Evolutionary conservation across 441 rosid species (phyloP).

Genomic region (Rhodomyrtus psidioides): DNA sequence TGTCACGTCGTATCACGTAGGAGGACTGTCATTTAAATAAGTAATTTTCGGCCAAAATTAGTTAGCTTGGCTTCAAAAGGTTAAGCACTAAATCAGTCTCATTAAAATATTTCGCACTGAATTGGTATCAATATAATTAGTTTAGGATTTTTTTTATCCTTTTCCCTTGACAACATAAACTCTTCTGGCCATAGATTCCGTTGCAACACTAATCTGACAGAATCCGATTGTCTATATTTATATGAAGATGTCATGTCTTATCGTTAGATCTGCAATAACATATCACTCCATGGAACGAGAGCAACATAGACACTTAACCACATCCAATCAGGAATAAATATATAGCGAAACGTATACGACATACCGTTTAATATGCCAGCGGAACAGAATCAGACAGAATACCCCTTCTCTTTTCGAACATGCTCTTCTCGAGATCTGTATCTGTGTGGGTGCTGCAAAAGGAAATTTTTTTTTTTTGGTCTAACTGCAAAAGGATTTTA

Average conservation of each 20-base stretch:
- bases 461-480: too few relatives aligned
- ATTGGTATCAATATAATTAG: too few relatives aligned
- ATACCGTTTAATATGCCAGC: neutral
- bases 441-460: neutral
- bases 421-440: neutral
- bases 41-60: too few relatives aligned
- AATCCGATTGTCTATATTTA: neutral
- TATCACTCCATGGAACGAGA: neutral
- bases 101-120: too few relatives aligned
- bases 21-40: too few relatives aligned
- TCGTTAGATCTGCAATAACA: neutral
- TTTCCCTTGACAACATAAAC: too few relatives aligned
- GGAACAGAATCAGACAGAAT: neutral
- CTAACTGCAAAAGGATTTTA: neutral
- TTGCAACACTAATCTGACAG: neutral
- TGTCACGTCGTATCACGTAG: rapidly evolving
- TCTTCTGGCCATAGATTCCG: too few relatives aligned
- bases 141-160: too few relatives aligned
- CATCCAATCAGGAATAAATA: neutral
- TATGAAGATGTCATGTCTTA: neutral
- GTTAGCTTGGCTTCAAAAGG: too few relatives aligned
- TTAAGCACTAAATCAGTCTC: too few relatives aligned
- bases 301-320: neutral
- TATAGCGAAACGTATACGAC: neutral
- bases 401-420: neutral